phyloP scores from a whole-genome alignment of 2,329 filamentous ascomycete genomes.

The Plectosphaerella sp. region DNA sequence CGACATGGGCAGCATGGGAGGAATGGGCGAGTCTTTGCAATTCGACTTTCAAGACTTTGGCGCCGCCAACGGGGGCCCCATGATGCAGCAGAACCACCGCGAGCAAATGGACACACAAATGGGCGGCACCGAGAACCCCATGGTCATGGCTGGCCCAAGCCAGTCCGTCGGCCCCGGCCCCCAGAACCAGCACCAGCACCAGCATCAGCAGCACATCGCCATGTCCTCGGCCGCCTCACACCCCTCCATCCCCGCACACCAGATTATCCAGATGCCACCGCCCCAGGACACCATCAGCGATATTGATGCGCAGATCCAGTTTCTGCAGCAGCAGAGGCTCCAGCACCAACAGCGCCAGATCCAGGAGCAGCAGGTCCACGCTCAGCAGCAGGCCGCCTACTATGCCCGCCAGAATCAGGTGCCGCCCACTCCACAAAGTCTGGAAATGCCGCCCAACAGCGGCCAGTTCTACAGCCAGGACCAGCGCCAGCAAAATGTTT shows the following conservation, averaged over 20 bases:
- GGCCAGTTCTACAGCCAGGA: slow-evolving; percentile 57
- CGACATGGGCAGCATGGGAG: slow-evolving; percentile 53
- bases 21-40: slow-evolving; percentile 47
- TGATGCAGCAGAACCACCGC: slow-evolving; percentile 32
- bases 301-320: slow-evolving; percentile 63
- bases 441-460: slow-evolving; percentile 64
- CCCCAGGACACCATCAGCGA: slow-evolving; percentile 51
- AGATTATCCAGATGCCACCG: slow-evolving; percentile 38
- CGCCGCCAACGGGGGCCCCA: slow-evolving; percentile 27
- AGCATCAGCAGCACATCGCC: slow-evolving; percentile 37
- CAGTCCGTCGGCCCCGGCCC: slow-evolving; percentile 6
- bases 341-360: slow-evolving; percentile 56
- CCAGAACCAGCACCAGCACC: slow-evolving; percentile 23
- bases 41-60: slow-evolving; percentile 59
- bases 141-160: slow-evolving; percentile 23
- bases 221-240: slow-evolving; percentile 44
- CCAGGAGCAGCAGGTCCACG: slow-evolving; percentile 48
- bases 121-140: slow-evolving; percentile 36
- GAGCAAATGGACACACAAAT: slow-evolving; percentile 46
- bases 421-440: slow-evolving; percentile 76
- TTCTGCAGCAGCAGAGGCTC: slow-evolving; percentile 58
- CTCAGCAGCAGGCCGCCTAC: slow-evolving; percentile 30
- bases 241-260: slow-evolving; percentile 38
- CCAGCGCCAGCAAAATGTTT: slow-evolving; percentile 54
- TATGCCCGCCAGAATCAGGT: slow-evolving; percentile 53